These are phyloP conservation scores for Dittrichia graveolens DNA, from an alignment of 129 eudicot genomes.

Conservation along the genomic window DNA sequence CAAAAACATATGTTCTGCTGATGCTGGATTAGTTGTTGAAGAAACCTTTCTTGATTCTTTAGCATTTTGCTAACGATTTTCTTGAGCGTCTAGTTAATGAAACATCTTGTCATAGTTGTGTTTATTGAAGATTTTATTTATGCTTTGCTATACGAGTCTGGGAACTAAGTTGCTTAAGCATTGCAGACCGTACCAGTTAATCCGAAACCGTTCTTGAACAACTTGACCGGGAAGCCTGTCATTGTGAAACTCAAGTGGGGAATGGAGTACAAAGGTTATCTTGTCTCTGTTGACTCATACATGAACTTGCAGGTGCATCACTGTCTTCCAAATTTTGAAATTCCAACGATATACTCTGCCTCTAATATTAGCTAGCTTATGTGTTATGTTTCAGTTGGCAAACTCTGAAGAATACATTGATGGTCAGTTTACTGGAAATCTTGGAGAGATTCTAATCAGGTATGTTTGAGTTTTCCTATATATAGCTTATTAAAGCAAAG, in stretches of 20 bases:
- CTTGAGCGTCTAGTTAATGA: slow-evolving; percentile 1
- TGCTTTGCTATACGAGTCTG: neutral
- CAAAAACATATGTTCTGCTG: neutral
- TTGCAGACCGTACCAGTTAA: slow-evolving; percentile 81
- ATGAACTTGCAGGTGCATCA: slow-evolving; percentile 79
- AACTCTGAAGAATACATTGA: slow-evolving; percentile 90
- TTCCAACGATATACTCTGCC: neutral
- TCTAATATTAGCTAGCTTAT: slow-evolving; percentile 15
- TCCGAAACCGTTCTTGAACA: slow-evolving; percentile 88
- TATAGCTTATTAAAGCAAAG: neutral
- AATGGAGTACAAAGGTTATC: slow-evolving; percentile 91
- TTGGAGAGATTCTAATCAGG: slow-evolving; percentile 96
- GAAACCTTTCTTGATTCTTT: slow-evolving; percentile 7
- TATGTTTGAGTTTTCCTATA: slow-evolving; percentile 19
- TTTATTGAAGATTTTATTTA: neutral
- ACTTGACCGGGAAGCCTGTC: slow-evolving; percentile 81
- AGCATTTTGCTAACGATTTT: slow-evolving; percentile 14
- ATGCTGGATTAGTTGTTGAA: neutral
- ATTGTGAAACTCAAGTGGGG: slow-evolving; percentile 93
- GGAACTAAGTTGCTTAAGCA: slow-evolving; percentile 13
- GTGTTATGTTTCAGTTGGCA: slow-evolving; percentile 58
- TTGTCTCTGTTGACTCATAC: slow-evolving; percentile 84
- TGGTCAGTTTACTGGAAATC: slow-evolving; percentile 74
- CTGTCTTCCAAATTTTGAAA: neutral
- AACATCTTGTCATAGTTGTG: neutral